These are phyloP conservation scores for Globisporangium yorkense DNA, from an alignment of 352 stramenopile species.

Conservation along the genomic window DNA sequence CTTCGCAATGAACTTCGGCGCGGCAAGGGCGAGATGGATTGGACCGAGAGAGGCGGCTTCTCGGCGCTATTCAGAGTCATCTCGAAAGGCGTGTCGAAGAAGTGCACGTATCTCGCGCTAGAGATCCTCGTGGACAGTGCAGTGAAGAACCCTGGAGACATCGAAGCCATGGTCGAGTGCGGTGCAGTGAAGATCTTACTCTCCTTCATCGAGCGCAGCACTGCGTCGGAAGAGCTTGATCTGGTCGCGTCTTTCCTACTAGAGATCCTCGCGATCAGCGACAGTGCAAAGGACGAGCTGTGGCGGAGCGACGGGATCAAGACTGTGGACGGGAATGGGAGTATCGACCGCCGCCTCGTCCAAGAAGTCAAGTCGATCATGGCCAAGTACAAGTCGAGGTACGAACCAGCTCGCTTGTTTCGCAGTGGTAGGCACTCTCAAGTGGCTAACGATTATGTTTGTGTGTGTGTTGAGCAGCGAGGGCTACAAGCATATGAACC, in stretches of 20 bases:
- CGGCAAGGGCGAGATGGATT: conserved; percentile 19
- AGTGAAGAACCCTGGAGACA: conserved; percentile 27
- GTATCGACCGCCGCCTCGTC: conserved; percentile 40
- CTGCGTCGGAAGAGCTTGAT: conserved; percentile 30
- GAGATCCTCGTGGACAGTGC: conserved; percentile 36
- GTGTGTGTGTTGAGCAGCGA: conserved; percentile 34
- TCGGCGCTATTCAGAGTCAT: conserved; percentile 30
- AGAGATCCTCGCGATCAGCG: conserved; percentile 34
- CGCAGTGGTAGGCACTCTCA: not conserved
- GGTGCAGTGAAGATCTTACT: conserved; percentile 43
- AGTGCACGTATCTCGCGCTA: conserved; percentile 28
- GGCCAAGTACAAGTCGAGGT: conserved; percentile 47
- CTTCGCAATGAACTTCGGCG: conserved; percentile 27
- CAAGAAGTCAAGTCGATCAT: conserved; percentile 62
- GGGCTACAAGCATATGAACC: conserved; percentile 89
- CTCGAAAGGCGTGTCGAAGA: conserved; percentile 35
- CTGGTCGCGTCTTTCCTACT: conserved; percentile 45
- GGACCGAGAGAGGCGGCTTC: conserved; percentile 35
- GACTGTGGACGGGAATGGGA: conserved; percentile 31
- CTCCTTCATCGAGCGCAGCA: conserved; percentile 31
- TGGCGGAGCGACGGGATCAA: conserved; percentile 34
- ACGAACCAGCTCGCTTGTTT: not conserved
- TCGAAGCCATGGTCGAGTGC: conserved; percentile 31
- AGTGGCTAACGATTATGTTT: not conserved
- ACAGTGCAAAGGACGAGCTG: conserved; percentile 34